A percentile compares a stretch with the other conserved stretches of the same genome.
These are phyloP conservation scores for Termitomyces bulborhizus DNA, from an alignment of 768 basidiomycete genomes.

Conservation along the genomic window DNA sequence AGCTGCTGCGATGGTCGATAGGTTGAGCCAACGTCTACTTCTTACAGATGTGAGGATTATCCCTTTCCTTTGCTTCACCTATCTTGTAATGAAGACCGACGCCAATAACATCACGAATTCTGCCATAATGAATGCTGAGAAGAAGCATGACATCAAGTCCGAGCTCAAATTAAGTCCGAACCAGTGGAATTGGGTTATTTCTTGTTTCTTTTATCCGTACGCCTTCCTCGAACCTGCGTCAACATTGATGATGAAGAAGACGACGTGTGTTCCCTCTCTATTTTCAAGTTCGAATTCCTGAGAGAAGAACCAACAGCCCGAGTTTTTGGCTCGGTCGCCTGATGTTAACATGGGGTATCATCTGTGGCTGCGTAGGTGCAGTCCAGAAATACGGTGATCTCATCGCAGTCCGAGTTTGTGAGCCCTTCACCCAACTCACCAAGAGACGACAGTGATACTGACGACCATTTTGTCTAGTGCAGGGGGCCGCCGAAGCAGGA, in stretches of 20 bases:
- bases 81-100: constrained; percentile 12
- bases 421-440: background rate
- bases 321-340: constrained; percentile 13
- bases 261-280: constrained; percentile 1
- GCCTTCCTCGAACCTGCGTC: constrained; percentile 10
- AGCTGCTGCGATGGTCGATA: background rate
- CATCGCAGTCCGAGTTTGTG: constrained; percentile 10
- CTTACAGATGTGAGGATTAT: constrained; percentile 8
- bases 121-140: constrained; percentile 11
- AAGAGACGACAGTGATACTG: background rate
- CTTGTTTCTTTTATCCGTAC: constrained; percentile 14
- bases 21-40: background rate
- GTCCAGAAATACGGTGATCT: constrained; percentile 9
- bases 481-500: constrained; percentile 13
- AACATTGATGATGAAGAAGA: constrained; percentile 12
- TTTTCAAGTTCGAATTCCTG: background rate
- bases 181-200: constrained; percentile 13
- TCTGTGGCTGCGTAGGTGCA: constrained; percentile 6
- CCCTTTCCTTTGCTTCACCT: constrained; percentile 13
- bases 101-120: constrained; percentile 11
- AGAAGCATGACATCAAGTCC: constrained; percentile 11
- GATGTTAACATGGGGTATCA: constrained; percentile 12
- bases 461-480: background rate
- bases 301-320: background rate
- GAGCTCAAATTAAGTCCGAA: constrained; percentile 6